Evolutionary conservation across 495 filamentous ascomycete species (phyloP), one percentile per base, ranked within the genome.

Genomic region (Tuber magnatum): DNA sequence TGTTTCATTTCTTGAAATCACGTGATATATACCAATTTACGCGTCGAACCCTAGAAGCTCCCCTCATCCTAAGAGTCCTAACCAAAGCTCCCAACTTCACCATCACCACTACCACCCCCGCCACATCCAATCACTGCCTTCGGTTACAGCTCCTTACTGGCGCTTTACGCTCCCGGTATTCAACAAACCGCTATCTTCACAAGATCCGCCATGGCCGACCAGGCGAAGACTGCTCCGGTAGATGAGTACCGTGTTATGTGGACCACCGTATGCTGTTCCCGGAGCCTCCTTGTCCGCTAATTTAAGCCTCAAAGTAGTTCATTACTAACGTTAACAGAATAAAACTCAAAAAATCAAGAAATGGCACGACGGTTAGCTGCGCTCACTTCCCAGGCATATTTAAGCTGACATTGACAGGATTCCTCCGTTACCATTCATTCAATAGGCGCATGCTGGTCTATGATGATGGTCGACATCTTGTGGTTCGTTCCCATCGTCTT

Each of bases 341-440:
- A 82, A 82, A 74, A 82, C 82, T 51, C 81, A 82, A 73, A 82
- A 82, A 69, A 78, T 82, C 39, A 82, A 82, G 51, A 80, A 80
- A 70, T 82, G 81, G 81, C 81, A 82, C 38, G 81, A 82, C 72
- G 81, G 81, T 81, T 71, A n/a, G 80, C 75, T 65, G 39, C 28
- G 14, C 41, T 24, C 24, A 18, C 48, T 24, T 46, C 39, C 51
- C 38, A 12, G 18, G 10, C 73, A 35, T 73, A 14, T 28, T 40
- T 18, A 14, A 22, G 24, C 48, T 78, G 18, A 78, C 69, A 71
- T 72, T 32, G 69, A 22, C 48, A 82, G 81, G 81, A 28, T 82
- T 82, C 69, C 81, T 82, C 48, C 80, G 81, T 44, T 78, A 82
- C 43, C 81, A 82, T 61, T 82, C 75, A 18, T 82, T 82, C 56